These are phyloP conservation scores for Penicillium sp. DNA, from an alignment of 2,329 filamentous ascomycete genomes.

Conservation along the genomic window DNA sequence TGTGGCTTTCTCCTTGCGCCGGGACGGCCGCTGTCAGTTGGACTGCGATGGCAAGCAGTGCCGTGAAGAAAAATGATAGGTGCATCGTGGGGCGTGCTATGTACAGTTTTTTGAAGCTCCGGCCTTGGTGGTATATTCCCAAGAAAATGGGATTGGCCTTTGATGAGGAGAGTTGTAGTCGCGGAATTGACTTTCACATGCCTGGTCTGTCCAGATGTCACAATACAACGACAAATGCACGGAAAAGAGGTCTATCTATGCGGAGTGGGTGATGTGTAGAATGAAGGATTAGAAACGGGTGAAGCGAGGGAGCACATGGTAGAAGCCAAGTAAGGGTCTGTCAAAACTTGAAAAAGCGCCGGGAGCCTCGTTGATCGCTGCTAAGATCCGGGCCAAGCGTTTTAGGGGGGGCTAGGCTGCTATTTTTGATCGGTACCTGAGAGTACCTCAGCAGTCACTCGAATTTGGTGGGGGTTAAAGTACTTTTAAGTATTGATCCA, in stretches of 20 bases:
- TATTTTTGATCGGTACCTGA: constrained; percentile 7
- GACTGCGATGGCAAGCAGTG: constrained; percentile 2
- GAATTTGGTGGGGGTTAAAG: background rate
- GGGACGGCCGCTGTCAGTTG: constrained; percentile 3
- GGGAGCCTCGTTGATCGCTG: constrained; percentile 7
- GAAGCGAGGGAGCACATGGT: constrained; percentile 10
- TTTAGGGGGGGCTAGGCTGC: constrained; percentile 14
- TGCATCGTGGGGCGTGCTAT: background rate
- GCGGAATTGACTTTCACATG: constrained; percentile 5
- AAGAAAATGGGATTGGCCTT: background rate
- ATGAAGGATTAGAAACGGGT: background rate
- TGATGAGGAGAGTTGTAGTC: background rate
- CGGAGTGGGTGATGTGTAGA: background rate
- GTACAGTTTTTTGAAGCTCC: background rate
- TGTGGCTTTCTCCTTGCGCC: background rate
- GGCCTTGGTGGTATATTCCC: background rate
- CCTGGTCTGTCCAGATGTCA: background rate
- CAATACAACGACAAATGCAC: background rate
- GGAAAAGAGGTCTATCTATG: background rate
- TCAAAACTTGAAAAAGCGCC: background rate
- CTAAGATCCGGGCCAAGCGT: constrained; percentile 19
- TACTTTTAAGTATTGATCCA: background rate
- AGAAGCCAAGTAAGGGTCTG: background rate
- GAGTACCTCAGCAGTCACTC: background rate
- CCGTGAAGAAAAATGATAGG: constrained; percentile 1